A percentile compares a stretch with the other conserved stretches of the same genome.
phyloP scores from a whole-genome alignment of 495 filamentous ascomycete species.

The Talaromyces nanjingensis region DNA sequence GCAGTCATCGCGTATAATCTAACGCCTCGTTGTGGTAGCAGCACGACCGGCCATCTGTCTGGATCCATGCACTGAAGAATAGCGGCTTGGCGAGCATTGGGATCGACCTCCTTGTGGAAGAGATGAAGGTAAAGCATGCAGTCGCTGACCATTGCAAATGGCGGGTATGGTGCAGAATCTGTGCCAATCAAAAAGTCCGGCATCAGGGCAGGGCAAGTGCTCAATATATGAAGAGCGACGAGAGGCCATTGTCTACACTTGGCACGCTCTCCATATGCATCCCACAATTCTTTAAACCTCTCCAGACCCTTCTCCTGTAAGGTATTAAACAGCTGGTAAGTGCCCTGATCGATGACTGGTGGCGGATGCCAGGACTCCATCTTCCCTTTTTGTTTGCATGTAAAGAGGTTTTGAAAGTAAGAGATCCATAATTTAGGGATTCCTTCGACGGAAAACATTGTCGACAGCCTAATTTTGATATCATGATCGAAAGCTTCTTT shows the following conservation, averaged over 20 bases:
- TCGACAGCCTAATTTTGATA: constrained; percentile 14
- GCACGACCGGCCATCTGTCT: constrained; percentile 28
- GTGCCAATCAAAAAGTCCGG: constrained; percentile 45
- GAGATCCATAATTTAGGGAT: constrained; percentile 20
- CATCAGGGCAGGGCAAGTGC: constrained; percentile 32
- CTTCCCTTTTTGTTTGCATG: constrained; percentile 17
- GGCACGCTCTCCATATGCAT: constrained; percentile 12
- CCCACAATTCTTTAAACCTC: constrained; percentile 40
- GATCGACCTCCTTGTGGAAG: constrained; percentile 11
- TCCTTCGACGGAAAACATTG: constrained; percentile 18
- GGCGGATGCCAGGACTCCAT: constrained; percentile 12
- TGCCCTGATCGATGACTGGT: constrained; percentile 14
- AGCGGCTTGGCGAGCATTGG: constrained; percentile 18
- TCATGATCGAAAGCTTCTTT: constrained; percentile 14
- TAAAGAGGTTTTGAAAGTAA: constrained; percentile 20
- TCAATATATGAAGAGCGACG: constrained; percentile 45
- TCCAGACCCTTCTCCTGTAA: constrained; percentile 19
- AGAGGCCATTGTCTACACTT: constrained; percentile 41
- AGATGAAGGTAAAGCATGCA: constrained; percentile 38
- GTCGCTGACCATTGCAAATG: constrained; percentile 45
- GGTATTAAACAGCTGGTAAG: constrained; percentile 17
- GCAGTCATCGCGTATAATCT: constrained; percentile 25
- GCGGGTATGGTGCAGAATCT: constrained; percentile 30
- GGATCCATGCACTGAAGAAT: constrained; percentile 27
- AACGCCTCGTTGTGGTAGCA: constrained; percentile 23